A percentile compares a stretch with the other conserved stretches of the same genome.
phyloP scores from a whole-genome alignment of 345 rosid species.

The Eutrema heterophyllum region DNA sequence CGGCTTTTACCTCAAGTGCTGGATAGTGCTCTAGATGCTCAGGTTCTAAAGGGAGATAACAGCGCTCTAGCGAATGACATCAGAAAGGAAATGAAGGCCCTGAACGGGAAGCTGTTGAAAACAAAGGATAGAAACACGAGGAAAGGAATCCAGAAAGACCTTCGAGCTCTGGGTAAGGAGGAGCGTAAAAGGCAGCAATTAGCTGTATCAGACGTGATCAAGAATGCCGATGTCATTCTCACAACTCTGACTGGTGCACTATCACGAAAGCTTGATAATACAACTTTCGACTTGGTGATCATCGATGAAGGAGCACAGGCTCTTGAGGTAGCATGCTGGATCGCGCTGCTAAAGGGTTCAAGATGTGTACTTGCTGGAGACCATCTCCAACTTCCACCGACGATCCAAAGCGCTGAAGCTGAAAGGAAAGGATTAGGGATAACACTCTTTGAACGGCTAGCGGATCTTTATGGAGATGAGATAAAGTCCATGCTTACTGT shows the following conservation, averaged over 20 bases:
- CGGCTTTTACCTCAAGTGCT: constrained; percentile 88
- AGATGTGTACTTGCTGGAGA: constrained; percentile 94
- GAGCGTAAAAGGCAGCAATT: constrained; percentile 96
- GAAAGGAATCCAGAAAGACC: constrained; percentile 86
- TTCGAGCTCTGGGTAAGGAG: constrained; percentile 74
- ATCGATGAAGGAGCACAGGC: constrained; percentile 99
- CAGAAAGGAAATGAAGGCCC: constrained; percentile 90
- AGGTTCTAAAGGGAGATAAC: constrained; percentile 87
- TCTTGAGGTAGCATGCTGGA: constrained; percentile 97
- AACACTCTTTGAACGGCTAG: constrained; percentile 92
- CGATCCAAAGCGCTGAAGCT: constrained; percentile 89
- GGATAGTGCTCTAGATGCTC: constrained; percentile 91
- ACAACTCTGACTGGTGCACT: constrained; percentile 89
- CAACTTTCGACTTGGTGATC: constrained; percentile 83
- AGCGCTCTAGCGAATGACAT: constrained; percentile 88
- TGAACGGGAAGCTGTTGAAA: constrained; percentile 81
- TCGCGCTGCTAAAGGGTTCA: constrained; percentile 82
- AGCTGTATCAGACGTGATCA: constrained; percentile 85
- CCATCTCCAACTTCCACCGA: constrained; percentile 97
- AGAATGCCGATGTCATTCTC: constrained; percentile 75
- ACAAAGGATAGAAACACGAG: constrained; percentile 74
- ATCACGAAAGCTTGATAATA: constrained; percentile 61
- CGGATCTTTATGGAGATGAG: constrained; percentile 75
- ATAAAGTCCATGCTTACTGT: constrained; percentile 86
- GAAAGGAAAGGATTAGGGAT: constrained; percentile 90